Evolutionary conservation across 768 basidiomycete genomes (phyloP).

Genomic region (Suillus subalutaceus): DNA sequence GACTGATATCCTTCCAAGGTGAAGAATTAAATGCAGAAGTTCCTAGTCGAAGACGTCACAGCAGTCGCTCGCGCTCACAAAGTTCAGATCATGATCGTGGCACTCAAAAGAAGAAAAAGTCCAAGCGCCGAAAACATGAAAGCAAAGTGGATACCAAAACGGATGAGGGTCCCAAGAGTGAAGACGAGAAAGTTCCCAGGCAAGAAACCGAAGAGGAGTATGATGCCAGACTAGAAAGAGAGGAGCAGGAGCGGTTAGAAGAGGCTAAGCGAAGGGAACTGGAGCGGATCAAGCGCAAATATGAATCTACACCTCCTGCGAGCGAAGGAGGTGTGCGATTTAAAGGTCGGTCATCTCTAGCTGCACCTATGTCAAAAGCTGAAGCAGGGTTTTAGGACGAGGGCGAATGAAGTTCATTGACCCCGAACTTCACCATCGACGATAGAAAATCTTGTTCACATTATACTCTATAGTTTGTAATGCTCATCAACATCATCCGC

Average conservation of each 20-base stretch:
- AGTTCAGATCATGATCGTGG: constrained; percentile 28
- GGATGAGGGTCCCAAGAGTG: constrained; percentile 9
- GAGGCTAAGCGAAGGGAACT: constrained; percentile 50
- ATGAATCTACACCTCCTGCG: constrained; percentile 35
- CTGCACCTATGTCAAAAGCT: background rate
- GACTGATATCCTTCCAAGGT: constrained; percentile 4
- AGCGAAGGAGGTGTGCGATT: constrained; percentile 57
- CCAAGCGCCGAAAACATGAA: constrained; percentile 22
- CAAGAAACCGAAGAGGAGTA: constrained; percentile 76
- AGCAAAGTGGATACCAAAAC: constrained; percentile 7
- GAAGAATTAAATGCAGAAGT: constrained; percentile 7
- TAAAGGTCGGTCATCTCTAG: constrained; percentile 49
- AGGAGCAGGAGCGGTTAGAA: constrained; percentile 63
- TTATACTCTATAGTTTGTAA: background rate
- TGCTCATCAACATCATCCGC: constrained; percentile 8
- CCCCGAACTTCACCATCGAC: constrained; percentile 47
- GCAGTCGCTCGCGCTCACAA: constrained; percentile 28
- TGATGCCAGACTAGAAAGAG: constrained; percentile 65
- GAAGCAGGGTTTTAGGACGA: constrained; percentile 42
- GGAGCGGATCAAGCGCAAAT: constrained; percentile 46
- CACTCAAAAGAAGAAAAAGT: constrained; percentile 28
- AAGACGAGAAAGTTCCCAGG: constrained; percentile 14
- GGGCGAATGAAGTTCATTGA: constrained; percentile 72
- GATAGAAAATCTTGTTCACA: constrained; percentile 15
- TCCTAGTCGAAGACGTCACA: constrained; percentile 25